Evolutionary conservation across 306 rosid species (phyloP).

Genomic region (Glycine latifolia): DNA sequence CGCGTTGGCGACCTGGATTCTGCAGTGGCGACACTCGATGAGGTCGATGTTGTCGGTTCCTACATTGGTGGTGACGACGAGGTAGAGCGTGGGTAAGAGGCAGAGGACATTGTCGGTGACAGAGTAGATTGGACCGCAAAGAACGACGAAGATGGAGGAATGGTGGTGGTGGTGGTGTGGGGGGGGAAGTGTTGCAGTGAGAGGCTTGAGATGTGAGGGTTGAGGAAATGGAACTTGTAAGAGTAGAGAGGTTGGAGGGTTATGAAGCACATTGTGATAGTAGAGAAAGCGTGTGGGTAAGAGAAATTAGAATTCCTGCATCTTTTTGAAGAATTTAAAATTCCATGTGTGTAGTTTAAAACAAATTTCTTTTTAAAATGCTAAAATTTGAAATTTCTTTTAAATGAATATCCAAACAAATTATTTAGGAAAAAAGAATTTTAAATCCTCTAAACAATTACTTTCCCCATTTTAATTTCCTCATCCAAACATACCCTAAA

Average conservation of each 20-base stretch:
- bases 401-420: no score
- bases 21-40: conserved; percentile 56
- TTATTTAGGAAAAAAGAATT: no score
- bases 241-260: conserved; percentile 35
- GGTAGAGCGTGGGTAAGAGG: conserved; percentile 53
- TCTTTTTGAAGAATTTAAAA: no score
- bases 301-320: no score
- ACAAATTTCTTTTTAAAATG: no score
- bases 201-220: conserved; percentile 32
- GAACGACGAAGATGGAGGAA: conserved; percentile 42
- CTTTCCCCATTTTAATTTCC: no score
- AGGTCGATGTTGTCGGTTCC: conserved; percentile 63
- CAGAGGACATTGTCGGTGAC: conserved; percentile 39
- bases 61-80: conserved; percentile 46
- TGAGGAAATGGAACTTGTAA: conserved; percentile 47
- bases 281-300: no score
- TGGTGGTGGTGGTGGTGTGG: neutral
- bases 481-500: no score
- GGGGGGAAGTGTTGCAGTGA: conserved; percentile 44
- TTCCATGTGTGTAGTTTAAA: no score
- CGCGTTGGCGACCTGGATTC: conserved; percentile 46
- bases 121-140: conserved; percentile 3
- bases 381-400: no score
- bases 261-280: neutral
- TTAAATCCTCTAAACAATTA: no score